Conservation (phyloP, 2,329 filamentous ascomycete genomes). For the Fusarium secorum region DNA sequence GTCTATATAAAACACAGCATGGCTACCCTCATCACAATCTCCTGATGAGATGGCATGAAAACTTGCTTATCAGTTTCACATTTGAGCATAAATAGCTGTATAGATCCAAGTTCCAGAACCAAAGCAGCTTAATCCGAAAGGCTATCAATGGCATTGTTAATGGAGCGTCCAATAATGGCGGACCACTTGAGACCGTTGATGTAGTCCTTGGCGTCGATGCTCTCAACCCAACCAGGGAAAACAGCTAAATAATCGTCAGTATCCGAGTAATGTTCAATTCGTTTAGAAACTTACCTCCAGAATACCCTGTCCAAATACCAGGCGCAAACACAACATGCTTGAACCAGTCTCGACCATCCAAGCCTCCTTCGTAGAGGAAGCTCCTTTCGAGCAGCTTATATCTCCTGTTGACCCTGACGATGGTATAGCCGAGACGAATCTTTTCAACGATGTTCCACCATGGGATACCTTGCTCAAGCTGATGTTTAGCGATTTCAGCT, state of each 20-base stretch:
- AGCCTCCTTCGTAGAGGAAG: constrained; percentile 77
- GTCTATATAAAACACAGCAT: no score
- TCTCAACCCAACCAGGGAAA: constrained; percentile 69
- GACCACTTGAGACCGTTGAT: constrained; percentile 66
- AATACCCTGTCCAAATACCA: constrained; percentile 89
- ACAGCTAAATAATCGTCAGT: constrained; percentile 54
- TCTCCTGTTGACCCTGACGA: constrained; percentile 75
- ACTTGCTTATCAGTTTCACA: background rate
- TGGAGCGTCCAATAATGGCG: constrained; percentile 62
- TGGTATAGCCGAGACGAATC: constrained; percentile 67
- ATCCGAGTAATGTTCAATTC: background rate
- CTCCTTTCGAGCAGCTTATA: constrained; percentile 86
- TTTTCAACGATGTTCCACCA: constrained; percentile 82
- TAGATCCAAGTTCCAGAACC: background rate
- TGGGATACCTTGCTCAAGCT: constrained; percentile 64
- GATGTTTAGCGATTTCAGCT: constrained; percentile 52
- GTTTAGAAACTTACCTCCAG: constrained; percentile 65
- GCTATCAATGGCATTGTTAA: constrained; percentile 56
- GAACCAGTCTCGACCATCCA: constrained; percentile 86
- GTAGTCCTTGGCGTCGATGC: constrained; percentile 67
- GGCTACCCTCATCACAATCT: no score
- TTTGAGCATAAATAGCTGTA: background rate
- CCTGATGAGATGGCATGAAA: no score
- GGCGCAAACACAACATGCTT: constrained; percentile 96
- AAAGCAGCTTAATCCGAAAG: constrained; percentile 29